phyloP scores from a whole-genome alignment of 257 asterid genomes.

The Schizonepeta tenuifolia region DNA sequence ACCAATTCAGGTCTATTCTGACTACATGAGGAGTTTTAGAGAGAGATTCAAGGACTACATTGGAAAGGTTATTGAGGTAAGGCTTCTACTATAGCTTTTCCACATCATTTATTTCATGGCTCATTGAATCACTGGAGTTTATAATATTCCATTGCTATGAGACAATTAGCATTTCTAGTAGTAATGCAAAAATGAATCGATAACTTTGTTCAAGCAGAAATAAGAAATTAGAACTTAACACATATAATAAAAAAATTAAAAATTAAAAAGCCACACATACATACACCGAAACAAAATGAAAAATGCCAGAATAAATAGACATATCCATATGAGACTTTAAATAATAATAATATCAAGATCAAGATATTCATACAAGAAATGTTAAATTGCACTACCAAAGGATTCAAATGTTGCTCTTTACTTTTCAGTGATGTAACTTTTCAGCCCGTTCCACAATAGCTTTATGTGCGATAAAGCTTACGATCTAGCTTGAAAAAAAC shows the following conservation, averaged over 20 bases:
- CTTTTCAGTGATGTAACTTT: neutral
- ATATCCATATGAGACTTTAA: neutral
- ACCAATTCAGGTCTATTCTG: constrained; percentile 87
- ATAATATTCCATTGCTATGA: constrained; percentile 2
- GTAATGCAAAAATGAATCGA: constrained; percentile 12
- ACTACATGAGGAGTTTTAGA: constrained; percentile 81
- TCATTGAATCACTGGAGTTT: neutral
- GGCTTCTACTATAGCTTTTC: constrained; percentile 26
- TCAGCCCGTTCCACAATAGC: too few species aligned
- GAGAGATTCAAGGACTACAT: constrained; percentile 66
- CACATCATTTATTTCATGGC: constrained; percentile 4
- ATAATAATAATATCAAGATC: constrained; percentile 4
- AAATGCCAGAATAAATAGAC: too few species aligned
- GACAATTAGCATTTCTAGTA: neutral
- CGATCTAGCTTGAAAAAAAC: neutral
- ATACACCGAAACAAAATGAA: neutral
- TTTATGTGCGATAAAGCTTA: neutral
- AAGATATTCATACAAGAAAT: constrained; percentile 5
- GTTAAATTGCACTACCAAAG: constrained; percentile 13
- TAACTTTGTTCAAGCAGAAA: neutral
- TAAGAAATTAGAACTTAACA: neutral
- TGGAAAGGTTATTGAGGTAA: constrained; percentile 76
- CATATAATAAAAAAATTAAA: neutral
- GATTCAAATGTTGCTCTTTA: neutral
- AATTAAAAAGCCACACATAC: neutral